Evolutionary conservation across 1,284 basidiomycete genomes (phyloP), one percentile per base, ranked within the genome.

Genomic region (Moniliella sp.): DNA sequence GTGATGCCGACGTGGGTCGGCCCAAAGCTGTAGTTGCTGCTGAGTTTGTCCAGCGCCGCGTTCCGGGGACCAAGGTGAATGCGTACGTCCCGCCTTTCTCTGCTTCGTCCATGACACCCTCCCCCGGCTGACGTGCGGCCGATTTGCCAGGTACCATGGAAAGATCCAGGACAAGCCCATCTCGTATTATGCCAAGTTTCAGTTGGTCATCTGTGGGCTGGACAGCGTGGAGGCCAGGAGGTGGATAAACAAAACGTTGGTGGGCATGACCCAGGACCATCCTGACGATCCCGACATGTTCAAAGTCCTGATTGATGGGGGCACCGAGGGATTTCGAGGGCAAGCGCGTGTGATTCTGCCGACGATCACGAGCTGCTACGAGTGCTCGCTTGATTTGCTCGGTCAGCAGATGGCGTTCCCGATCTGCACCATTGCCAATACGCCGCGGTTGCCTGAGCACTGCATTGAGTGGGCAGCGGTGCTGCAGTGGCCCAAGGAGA

Each of bases 381-480:
- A 99, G 62, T 99, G 91, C 61, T 83, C 81, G 2, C 74, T 99
- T 31, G 86, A 94, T 58, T 91, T 97, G 80, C 72, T 94, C 31
- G 93, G 88, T 60, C 91, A 91, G 42, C 88, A 79, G 4, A 94
- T 84, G 21, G 77, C 78, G 4, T 99, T 86, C 60, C 91, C 91
- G 0, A 94, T 99, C 43, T 99, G 91, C 61, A 99, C 91, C 1
- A 94, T 99, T 43, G 91, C 91, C 36, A 97, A 97, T 56, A 99
- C 91, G 0, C 91, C 91, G 11, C 77, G 91, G 36, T 67, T 97
- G 18, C 91, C 91, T 2, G 91, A 99, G 61, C 91, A 99, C 59
- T 97, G 91, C 57, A 94, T 99, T 56, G 91, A 97, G 63, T 99
- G 91, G 88, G 91, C 91, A 0, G 86, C 80, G 29, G 86, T 97